phyloP scores from a whole-genome alignment of 2,329 filamentous ascomycete species.

The Ustulina deusta region DNA sequence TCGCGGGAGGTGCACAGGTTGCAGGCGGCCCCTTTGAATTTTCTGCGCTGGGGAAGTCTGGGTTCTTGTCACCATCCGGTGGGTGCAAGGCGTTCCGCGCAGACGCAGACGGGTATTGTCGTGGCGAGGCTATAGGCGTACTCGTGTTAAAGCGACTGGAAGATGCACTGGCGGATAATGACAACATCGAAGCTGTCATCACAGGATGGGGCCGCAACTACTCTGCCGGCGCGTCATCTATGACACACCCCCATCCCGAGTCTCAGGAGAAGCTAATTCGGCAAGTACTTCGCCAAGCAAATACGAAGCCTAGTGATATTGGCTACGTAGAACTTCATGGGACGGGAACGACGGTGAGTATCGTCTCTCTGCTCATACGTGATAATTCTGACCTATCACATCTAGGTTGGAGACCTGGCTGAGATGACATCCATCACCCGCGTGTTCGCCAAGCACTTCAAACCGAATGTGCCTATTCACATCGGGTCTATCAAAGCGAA shows the following conservation, averaged over 20 bases:
- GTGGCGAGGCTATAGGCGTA: conserved; percentile 43
- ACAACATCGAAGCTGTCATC: conserved; percentile 54
- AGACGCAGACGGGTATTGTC: conserved; percentile 60
- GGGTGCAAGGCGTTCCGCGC: conserved; percentile 52
- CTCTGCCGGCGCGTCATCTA: conserved; percentile 75
- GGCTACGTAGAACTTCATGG: conserved; percentile 77
- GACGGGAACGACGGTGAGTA: conserved; percentile 72
- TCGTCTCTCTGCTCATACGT: not conserved
- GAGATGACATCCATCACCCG: conserved; percentile 73
- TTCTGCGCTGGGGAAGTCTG: conserved; percentile 36
- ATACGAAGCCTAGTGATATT: conserved; percentile 55
- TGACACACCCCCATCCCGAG: conserved; percentile 53
- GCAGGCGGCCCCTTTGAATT: conserved; percentile 33
- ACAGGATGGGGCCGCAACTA: conserved; percentile 76
- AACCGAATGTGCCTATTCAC: conserved; percentile 56
- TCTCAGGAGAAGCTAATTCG: conserved; percentile 49
- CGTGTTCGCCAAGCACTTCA: conserved; percentile 63
- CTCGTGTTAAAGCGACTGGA: conserved; percentile 47
- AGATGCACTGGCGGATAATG: conserved; percentile 58
- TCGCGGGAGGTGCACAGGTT: conserved; percentile 39
- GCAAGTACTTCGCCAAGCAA: conserved; percentile 37
- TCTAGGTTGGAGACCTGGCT: conserved; percentile 68
- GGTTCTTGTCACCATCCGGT: conserved; percentile 43
- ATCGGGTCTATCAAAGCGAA: conserved; percentile 63
- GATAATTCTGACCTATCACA: conserved; percentile 4